Percentiles rank a stretch among this genome's conserved stretches.
phyloP scores from a whole-genome alignment of 805 yeast species.

The Blastobotrys robertii region DNA sequence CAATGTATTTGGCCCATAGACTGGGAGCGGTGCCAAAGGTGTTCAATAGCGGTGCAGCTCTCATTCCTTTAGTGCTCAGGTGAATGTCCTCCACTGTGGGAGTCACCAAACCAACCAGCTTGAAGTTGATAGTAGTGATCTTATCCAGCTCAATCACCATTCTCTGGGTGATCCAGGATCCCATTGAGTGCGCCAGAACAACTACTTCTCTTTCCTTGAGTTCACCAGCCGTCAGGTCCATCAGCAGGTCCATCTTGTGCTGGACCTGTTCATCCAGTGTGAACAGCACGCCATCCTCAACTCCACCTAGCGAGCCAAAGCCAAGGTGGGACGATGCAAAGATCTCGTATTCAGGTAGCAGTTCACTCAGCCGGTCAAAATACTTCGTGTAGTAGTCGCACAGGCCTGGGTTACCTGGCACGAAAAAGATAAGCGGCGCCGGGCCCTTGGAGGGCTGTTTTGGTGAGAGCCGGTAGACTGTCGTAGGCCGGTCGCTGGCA shows the following conservation, averaged over 20 bases:
- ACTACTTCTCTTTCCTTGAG: slow-evolving; percentile 21
- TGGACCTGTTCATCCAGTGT: slow-evolving; percentile 1
- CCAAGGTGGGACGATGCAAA: slow-evolving; percentile 62
- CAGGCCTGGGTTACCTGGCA: slow-evolving; percentile 77
- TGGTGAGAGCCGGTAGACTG: too few species aligned
- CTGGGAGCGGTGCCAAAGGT: slow-evolving; percentile 16
- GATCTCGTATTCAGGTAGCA: slow-evolving; percentile 39
- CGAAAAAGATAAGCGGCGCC: slow-evolving; percentile 40
- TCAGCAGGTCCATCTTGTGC: not conserved
- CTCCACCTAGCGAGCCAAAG: slow-evolving; percentile 21
- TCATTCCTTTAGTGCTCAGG: slow-evolving; percentile 32
- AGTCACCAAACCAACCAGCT: slow-evolving; percentile 50
- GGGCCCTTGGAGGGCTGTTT: not conserved
- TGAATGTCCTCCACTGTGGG: slow-evolving; percentile 63
- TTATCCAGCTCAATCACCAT: slow-evolving; percentile 28
- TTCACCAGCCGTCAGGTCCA: not conserved
- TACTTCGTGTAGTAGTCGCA: slow-evolving; percentile 54
- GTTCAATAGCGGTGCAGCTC: slow-evolving; percentile 23
- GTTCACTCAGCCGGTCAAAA: slow-evolving; percentile 34
- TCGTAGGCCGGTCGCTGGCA: too few species aligned
- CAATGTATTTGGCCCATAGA: slow-evolving; percentile 5
- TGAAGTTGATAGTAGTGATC: slow-evolving; percentile 25
- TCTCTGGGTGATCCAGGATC: slow-evolving; percentile 54
- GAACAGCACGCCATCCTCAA: not conserved
- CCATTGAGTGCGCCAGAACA: slow-evolving; percentile 64